Evolutionary conservation across 75 land plant species (phyloP).

Genomic region (Pinus taeda): DNA sequence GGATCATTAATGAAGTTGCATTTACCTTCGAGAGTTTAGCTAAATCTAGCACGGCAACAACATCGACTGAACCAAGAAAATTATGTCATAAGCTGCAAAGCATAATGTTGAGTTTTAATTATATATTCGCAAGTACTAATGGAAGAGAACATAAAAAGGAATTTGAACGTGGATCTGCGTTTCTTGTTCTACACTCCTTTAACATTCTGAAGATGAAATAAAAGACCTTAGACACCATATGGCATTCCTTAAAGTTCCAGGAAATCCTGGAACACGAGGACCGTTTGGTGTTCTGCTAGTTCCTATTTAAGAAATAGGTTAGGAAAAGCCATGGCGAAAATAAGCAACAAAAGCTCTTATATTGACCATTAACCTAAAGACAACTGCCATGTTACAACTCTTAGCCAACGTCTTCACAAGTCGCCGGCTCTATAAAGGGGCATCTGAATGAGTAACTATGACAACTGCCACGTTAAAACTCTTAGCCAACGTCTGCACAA

Average conservation of each 20-base stretch:
- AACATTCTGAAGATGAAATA: too few species aligned
- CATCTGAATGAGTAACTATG: neutral
- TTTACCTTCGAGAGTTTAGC: too few species aligned
- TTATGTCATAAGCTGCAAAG: too few species aligned
- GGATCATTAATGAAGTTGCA: too few species aligned
- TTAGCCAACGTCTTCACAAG: neutral
- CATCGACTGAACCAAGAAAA: too few species aligned
- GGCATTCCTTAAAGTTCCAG: too few species aligned
- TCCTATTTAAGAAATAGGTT: neutral
- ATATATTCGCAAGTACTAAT: neutral
- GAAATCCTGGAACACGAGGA: too few species aligned
- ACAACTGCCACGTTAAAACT: conserved; percentile 1
- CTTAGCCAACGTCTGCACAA: neutral
- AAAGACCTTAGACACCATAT: too few species aligned
- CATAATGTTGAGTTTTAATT: too few species aligned
- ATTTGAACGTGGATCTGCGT: too few species aligned
- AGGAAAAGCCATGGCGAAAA: neutral
- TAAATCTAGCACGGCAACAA: too few species aligned
- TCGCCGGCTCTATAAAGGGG: neutral
- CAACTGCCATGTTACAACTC: conserved; percentile 2
- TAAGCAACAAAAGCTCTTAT: neutral
- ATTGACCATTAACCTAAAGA: neutral
- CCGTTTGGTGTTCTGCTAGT: neutral
- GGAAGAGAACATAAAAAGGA: neutral
- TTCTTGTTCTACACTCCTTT: too few species aligned